phyloP scores from a whole-genome alignment of 805 yeast genomes.

The Suhomyces canberraensis region DNA sequence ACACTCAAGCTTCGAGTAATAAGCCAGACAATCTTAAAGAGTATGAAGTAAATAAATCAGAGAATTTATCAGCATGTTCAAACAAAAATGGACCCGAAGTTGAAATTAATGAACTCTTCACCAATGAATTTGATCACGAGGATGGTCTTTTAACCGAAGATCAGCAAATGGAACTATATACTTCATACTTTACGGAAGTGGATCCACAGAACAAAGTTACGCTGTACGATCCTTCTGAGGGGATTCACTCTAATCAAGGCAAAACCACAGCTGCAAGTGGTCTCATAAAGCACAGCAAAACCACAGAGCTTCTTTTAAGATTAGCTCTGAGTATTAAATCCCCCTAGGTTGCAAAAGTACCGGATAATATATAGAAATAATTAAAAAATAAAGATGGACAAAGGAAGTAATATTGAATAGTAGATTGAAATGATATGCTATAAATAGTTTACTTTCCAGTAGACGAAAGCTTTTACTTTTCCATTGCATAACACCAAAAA shows the following conservation, averaged over 20 bases:
- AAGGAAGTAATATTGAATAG: too few species aligned
- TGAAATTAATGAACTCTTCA: constrained; percentile 16
- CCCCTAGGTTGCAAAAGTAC: not conserved
- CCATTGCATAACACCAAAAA: too few species aligned
- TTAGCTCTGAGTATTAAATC: not conserved
- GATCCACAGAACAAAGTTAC: constrained; percentile 13
- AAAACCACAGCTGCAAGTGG: not conserved
- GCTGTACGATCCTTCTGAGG: constrained; percentile 9
- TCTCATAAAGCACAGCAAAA: not conserved
- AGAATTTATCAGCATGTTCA: not conserved
- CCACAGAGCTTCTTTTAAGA: not conserved
- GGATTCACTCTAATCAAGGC: constrained; percentile 2
- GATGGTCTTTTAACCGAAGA: constrained; percentile 42
- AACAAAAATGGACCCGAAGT: too few species aligned
- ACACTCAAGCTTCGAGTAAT: not conserved
- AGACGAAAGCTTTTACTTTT: too few species aligned
- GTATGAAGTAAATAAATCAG: too few species aligned
- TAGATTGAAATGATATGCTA: too few species aligned
- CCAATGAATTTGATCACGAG: constrained; percentile 16
- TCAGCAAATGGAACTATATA: constrained; percentile 39
- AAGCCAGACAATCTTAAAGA: too few species aligned
- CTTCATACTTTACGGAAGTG: constrained; percentile 31
- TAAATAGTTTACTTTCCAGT: too few species aligned
- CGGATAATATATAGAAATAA: not conserved
- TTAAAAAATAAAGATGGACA: too few species aligned